These are phyloP conservation scores for Colletotrichum shisoi DNA, from an alignment of 2,329 filamentous ascomycete species.

Conservation along the genomic window DNA sequence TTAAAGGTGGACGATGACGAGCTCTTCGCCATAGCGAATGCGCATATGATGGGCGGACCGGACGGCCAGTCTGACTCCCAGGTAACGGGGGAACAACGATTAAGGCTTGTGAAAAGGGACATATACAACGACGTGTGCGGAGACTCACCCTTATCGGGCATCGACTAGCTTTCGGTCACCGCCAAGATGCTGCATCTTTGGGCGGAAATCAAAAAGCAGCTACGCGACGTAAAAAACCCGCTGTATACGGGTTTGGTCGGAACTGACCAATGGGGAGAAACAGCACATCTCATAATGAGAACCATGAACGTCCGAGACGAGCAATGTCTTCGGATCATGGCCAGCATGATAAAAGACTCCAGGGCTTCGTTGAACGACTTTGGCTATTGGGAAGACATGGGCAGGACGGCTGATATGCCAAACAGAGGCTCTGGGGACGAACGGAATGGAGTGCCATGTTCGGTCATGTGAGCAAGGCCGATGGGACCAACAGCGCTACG, in stretches of 20 bases:
- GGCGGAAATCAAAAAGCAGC: conserved; percentile 43
- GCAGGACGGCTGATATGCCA: conserved; percentile 6
- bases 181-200: conserved; percentile 43
- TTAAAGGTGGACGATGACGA: conserved; percentile 1
- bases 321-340: conserved; percentile 3
- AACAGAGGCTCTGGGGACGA: neutral
- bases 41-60: conserved; percentile 42
- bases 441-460: neutral
- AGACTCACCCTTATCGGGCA: conserved; percentile 43
- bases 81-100: conserved; percentile 38
- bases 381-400: conserved; percentile 9
- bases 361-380: neutral
- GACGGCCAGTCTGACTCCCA: neutral
- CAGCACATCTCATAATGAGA: neutral
- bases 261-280: neutral
- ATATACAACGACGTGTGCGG: conserved; percentile 46
- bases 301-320: neutral
- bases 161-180: conserved; percentile 49
- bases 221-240: conserved; percentile 44
- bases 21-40: conserved; percentile 20
- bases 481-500: neutral
- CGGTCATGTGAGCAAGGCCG: neutral
- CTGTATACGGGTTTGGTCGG: conserved; percentile 17
- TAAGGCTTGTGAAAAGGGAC: conserved; percentile 42
- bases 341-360: neutral